Evolutionary conservation across 495 filamentous ascomycete species (phyloP).

Genomic region (Penicillium flavigenum): DNA sequence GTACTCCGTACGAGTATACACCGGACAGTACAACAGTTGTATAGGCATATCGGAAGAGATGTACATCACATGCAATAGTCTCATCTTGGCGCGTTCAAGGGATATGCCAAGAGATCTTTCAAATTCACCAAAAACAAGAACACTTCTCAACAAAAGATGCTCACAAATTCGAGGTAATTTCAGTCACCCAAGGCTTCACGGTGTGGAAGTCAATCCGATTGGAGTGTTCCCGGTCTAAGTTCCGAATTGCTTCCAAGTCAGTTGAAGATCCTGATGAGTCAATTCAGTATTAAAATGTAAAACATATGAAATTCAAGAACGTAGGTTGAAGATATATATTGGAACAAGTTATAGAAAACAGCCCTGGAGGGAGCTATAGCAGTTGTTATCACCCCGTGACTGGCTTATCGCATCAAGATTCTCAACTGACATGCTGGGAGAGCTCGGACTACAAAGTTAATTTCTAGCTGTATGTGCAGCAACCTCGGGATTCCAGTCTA

Average conservation of each 20-base stretch:
- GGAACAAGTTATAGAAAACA: background rate
- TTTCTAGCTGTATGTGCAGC: background rate
- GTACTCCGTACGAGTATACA: too few relatives aligned
- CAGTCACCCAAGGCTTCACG: conserved; percentile 2
- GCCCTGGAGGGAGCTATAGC: background rate
- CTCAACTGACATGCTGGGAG: background rate
- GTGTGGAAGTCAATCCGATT: background rate
- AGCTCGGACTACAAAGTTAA: background rate
- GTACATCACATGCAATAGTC: conserved; percentile 4
- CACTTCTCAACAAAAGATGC: conserved; percentile 6
- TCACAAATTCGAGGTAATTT: conserved; percentile 9
- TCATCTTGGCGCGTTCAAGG: conserved; percentile 12
- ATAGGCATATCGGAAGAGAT: background rate
- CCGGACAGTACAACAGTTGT: too few relatives aligned
- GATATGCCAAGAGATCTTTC: conserved; percentile 12
- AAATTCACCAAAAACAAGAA: conserved; percentile 1
- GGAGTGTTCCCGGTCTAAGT: background rate
- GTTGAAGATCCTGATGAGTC: background rate
- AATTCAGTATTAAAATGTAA: background rate
- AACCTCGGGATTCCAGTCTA: background rate
- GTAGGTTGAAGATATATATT: background rate
- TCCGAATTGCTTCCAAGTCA: background rate
- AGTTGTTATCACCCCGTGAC: conserved; percentile 15
- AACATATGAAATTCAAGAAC: background rate
- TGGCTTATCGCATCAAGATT: conserved; percentile 10